Percentiles rank a stretch among this genome's conserved stretches.
Evolutionary conservation across 805 yeast species (phyloP).

Genomic region (Candida ipomoeae): DNA sequence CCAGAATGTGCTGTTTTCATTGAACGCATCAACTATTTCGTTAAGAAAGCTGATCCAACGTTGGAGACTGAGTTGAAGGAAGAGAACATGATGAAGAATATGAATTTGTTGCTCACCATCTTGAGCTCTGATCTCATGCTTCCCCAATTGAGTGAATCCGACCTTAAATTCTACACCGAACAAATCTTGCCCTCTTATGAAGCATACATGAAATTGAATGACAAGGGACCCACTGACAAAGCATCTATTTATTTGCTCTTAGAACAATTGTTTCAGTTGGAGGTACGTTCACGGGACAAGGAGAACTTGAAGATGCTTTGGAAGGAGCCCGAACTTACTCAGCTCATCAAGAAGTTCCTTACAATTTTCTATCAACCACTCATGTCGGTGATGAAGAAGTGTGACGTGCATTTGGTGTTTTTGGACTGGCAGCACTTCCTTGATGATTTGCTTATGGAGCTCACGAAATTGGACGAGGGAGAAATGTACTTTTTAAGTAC

Average conservation of each 20-base stretch:
- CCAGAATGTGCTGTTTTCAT: slow-evolving; percentile 26
- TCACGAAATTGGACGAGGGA: slow-evolving; percentile 54
- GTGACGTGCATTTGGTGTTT: slow-evolving; percentile 62
- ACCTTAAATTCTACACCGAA: slow-evolving; percentile 5
- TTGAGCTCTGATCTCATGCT: slow-evolving; percentile 18
- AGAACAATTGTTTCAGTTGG: slow-evolving; percentile 58
- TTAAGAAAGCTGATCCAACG: slow-evolving; percentile 47
- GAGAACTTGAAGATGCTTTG: slow-evolving; percentile 69
- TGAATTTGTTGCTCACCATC: slow-evolving; percentile 61
- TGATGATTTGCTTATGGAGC: slow-evolving; percentile 59
- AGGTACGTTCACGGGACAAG: slow-evolving; percentile 71
- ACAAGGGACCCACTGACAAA: slow-evolving; percentile 9
- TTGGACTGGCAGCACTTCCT: slow-evolving; percentile 34
- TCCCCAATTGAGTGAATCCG: slow-evolving; percentile 17
- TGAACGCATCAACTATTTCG: slow-evolving; percentile 42
- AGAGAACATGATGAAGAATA: slow-evolving; percentile 65
- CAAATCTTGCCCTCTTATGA: slow-evolving; percentile 18
- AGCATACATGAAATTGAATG: slow-evolving; percentile 19
- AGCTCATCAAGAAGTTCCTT: slow-evolving; percentile 66
- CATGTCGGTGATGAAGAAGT: slow-evolving; percentile 61
- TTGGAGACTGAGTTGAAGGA: slow-evolving; percentile 39
- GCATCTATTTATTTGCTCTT: slow-evolving; percentile 47
- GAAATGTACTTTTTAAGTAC: slow-evolving; percentile 45
- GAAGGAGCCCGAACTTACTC: slow-evolving; percentile 81
- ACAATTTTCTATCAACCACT: slow-evolving; percentile 71